These are phyloP conservation scores for Leccinum colubrinum DNA, from an alignment of 1,284 basidiomycete species.

Conservation along the genomic window DNA sequence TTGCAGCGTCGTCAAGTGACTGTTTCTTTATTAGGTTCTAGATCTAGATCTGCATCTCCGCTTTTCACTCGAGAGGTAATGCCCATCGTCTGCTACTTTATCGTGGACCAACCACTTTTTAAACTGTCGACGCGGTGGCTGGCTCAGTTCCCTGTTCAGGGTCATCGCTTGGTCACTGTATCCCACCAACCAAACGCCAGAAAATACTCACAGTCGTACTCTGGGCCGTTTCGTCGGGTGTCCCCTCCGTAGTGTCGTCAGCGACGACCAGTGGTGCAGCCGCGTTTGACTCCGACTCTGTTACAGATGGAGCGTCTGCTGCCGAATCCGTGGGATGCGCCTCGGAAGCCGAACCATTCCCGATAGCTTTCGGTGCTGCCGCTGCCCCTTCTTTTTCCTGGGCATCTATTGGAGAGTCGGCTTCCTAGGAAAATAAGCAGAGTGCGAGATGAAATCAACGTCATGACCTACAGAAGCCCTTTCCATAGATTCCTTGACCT, in stretches of 20 bases:
- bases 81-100: constrained; percentile 4
- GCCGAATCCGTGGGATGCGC: neutral
- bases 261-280: neutral
- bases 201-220: constrained; percentile 15
- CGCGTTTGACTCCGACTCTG: constrained; percentile 1
- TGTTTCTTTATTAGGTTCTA: neutral
- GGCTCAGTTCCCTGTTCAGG: constrained; percentile 3
- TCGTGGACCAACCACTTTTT: neutral
- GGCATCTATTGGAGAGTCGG: constrained; percentile 34
- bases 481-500: constrained; percentile 35
- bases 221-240: constrained; percentile 6
- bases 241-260: constrained; percentile 4
- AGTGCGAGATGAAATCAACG: neutral
- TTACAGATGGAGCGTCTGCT: neutral
- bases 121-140: constrained; percentile 8
- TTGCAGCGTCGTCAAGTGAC: neutral
- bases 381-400: constrained; percentile 25
- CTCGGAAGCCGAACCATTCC: constrained; percentile 1
- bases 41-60: neutral
- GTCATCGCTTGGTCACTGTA: constrained; percentile 9
- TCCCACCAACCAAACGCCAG: neutral
- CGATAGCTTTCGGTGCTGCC: neutral
- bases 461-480: constrained; percentile 32
- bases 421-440: constrained; percentile 21
- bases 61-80: neutral